Base-by-base conservation (phyloP, 2,329 filamentous ascomycete genomes). In the Boeremia lycopersici region DNA sequence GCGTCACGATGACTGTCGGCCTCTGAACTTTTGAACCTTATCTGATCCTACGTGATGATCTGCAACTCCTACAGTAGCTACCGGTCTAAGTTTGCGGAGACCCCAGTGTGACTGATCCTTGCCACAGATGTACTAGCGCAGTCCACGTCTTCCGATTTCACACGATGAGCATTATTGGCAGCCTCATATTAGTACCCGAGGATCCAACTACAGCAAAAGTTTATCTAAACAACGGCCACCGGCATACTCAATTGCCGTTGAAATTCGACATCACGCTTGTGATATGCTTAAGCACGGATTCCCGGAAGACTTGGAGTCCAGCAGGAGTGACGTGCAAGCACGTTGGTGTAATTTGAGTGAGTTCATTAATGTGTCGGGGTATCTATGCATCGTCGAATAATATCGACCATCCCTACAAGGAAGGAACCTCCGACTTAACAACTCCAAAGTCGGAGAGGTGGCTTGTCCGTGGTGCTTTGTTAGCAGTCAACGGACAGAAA, bases 401-500 rank as follows among this genome's bases (percentile, higher is more conserved):
- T 30, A 11, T 51, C 26, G 8, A 28, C n/a, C 19, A 6, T 36
- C 2, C 48, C 30, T 46, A n/a, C 15, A 12, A 9, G 8, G 41
- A 26, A 23, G 4, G 30, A 15, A n/a, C 15, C 28, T 50, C 47
- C 36, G 23, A 31, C 42, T 23, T 29, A 29, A 26, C 31, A 13
- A 9, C 19, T 39, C 23, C 25, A n/a, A 33, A 17, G 36, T 47
- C 25, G 38, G 28, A 44, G 26, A 17, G 43, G 40, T 40, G 40
- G 34, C 46, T 39, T 48, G 34, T 11, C 23, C 29, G 23, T 34
- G 35, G 28, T 17, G 7, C 10, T 12, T 10, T 44, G 12, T 49
- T 53, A 52, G 33, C 54, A 57, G 34, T 49, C 54, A 36, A 49
- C 45, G 15, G 48, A 44, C 19, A 57, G 45, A 36, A 57, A 53